phyloP scores from a whole-genome alignment of 768 basidiomycete genomes.

The Boletus bicolor region DNA sequence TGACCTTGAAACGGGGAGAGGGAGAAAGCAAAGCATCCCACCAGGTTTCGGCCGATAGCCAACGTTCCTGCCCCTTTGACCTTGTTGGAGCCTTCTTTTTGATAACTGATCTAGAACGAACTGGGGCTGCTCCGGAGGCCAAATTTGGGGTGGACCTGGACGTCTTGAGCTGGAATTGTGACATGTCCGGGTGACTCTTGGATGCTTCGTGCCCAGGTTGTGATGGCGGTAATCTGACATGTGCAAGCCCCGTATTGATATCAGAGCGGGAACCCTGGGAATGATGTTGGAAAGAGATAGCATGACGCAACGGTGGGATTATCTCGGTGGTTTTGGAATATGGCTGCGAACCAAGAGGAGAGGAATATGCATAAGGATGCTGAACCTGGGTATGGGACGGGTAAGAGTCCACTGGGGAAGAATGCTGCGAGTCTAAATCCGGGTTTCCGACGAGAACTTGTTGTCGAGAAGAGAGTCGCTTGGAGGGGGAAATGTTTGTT shows the following conservation, averaged over 20 bases:
- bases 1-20: slow-evolving; percentile 63
- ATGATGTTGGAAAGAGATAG: slow-evolving; percentile 20
- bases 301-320: slow-evolving; percentile 17
- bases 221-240: not conserved
- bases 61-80: slow-evolving; percentile 53
- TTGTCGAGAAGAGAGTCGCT: slow-evolving; percentile 18
- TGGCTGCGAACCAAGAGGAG: slow-evolving; percentile 17
- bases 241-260: not conserved
- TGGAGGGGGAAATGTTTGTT: slow-evolving; percentile 13
- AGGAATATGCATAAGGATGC: slow-evolving; percentile 54
- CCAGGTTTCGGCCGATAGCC: slow-evolving; percentile 76
- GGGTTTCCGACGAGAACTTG: slow-evolving; percentile 11
- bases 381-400: slow-evolving; percentile 29
- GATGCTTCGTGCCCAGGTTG: slow-evolving; percentile 3
- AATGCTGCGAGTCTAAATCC: slow-evolving; percentile 17
- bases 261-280: slow-evolving; percentile 2
- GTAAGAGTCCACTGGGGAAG: slow-evolving; percentile 14
- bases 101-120: slow-evolving; percentile 6
- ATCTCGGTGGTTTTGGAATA: not conserved
- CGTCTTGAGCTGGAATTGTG: slow-evolving; percentile 38
- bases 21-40: slow-evolving; percentile 79
- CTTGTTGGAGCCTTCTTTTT: slow-evolving; percentile 22
- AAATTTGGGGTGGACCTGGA: slow-evolving; percentile 70
- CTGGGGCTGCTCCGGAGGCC: slow-evolving; percentile 22
- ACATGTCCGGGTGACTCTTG: not conserved